phyloP scores from a whole-genome alignment of 768 basidiomycete species.

The Termitomyces heimii region DNA sequence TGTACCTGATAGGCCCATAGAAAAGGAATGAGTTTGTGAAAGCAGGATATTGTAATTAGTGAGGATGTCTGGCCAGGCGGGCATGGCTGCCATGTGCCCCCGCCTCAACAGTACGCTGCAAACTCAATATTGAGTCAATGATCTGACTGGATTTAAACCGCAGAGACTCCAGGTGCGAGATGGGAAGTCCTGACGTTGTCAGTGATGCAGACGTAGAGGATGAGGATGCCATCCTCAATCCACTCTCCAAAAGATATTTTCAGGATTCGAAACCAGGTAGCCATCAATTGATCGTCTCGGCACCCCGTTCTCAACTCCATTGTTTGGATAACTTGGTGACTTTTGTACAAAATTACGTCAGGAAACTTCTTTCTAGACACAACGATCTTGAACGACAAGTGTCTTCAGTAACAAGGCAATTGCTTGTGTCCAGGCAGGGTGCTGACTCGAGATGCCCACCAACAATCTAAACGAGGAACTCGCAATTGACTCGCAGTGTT shows the following conservation, averaged over 20 bases:
- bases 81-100: slow-evolving; percentile 56
- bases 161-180: slow-evolving; percentile 71
- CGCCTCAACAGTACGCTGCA: slow-evolving; percentile 59
- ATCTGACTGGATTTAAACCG: slow-evolving; percentile 75
- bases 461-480: too few relatives aligned
- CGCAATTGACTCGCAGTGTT: too few relatives aligned
- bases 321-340: too few relatives aligned
- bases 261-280: background rate
- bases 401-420: too few relatives aligned
- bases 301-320: too few relatives aligned
- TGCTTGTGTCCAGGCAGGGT: too few relatives aligned
- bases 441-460: too few relatives aligned
- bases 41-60: slow-evolving; percentile 83
- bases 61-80: slow-evolving; percentile 81
- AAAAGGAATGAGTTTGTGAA: slow-evolving; percentile 77
- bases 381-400: too few relatives aligned
- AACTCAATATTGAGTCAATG: slow-evolving; percentile 64
- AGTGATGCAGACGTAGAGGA: slow-evolving; percentile 2
- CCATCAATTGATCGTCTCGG: background rate
- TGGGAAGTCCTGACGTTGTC: slow-evolving; percentile 20
- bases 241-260: background rate
- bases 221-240: background rate
- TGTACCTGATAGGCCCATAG: slow-evolving; percentile 34
- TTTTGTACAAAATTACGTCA: too few relatives aligned
- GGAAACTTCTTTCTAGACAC: too few relatives aligned